Conservation (phyloP, 129 eudicot species). For the Flaveria ramosissima region DNA sequence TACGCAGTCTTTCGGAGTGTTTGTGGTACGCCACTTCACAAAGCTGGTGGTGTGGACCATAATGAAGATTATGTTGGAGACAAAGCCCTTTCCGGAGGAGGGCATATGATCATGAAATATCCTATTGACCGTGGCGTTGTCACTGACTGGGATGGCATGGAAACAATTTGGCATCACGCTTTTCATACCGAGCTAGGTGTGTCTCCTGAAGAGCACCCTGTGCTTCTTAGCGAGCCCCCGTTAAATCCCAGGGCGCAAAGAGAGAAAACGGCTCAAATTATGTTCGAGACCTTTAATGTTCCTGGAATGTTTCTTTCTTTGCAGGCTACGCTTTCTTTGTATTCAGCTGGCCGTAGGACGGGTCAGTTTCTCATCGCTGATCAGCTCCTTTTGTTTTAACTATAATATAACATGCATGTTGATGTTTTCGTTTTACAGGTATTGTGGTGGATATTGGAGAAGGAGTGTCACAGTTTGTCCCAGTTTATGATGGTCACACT, state of each 20-base stretch:
- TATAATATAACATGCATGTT: background rate
- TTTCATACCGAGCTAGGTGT: background rate
- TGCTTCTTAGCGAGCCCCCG: background rate
- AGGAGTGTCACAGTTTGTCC: background rate
- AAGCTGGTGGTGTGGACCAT: constrained; percentile 22
- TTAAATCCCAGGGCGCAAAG: background rate
- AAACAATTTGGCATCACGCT: constrained; percentile 20
- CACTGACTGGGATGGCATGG: constrained; percentile 31
- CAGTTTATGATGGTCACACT: background rate
- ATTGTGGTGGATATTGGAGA: constrained; percentile 23
- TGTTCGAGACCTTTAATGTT: background rate
- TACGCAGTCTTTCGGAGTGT: constrained; percentile 12
- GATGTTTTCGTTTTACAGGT: constrained; percentile 17
- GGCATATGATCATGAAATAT: constrained; percentile 19
- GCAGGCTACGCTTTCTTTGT: constrained; percentile 4
- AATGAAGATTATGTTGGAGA: constrained; percentile 15
- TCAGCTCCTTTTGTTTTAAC: background rate
- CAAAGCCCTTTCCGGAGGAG: constrained; percentile 24
- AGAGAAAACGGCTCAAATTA: background rate
- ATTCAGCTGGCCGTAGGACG: background rate
- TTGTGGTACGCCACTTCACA: constrained; percentile 5
- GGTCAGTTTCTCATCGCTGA: background rate
- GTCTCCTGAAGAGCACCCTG: background rate
- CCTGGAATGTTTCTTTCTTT: constrained; percentile 1
- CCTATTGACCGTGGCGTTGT: constrained; percentile 42